phyloP scores from a whole-genome alignment of 345 rosid genomes.

The Odontarrhena argentea region DNA sequence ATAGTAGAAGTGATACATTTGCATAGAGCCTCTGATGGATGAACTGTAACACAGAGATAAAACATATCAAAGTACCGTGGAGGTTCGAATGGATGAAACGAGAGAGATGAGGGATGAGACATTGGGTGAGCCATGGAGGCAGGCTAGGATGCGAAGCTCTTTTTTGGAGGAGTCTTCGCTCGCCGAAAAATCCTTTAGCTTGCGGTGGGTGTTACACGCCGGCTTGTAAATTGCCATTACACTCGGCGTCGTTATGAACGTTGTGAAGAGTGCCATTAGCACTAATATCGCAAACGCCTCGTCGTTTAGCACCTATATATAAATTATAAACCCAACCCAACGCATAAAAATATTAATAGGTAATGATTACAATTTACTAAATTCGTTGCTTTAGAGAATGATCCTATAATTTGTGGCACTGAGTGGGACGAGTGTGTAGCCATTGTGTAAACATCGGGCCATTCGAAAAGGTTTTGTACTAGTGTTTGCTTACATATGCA shows the following conservation, averaged over 20 bases:
- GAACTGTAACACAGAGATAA: background rate
- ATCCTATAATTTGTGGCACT: constrained; percentile 6
- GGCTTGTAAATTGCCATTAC: constrained; percentile 79
- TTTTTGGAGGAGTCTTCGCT: constrained; percentile 43
- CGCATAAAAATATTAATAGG: background rate
- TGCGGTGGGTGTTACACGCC: constrained; percentile 56
- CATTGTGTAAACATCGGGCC: constrained; percentile 19
- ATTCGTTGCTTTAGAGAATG: constrained; percentile 7
- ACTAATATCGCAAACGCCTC: constrained; percentile 76
- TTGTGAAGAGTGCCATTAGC: constrained; percentile 85
- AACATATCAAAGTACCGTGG: constrained; percentile 36
- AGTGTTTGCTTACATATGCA: constrained; percentile 8
- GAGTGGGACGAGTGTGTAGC: constrained; percentile 3
- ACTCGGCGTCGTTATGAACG: constrained; percentile 78
- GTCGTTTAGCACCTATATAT: constrained; percentile 69
- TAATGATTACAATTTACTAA: background rate
- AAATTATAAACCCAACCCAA: constrained; percentile 2
- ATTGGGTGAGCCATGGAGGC: constrained; percentile 67
- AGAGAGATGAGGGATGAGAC: constrained; percentile 65
- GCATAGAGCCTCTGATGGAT: too few relatives aligned
- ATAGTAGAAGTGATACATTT: too few relatives aligned
- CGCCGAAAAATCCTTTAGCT: constrained; percentile 50
- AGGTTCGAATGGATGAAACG: constrained; percentile 64
- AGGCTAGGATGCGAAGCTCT: constrained; percentile 66
- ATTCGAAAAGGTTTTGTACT: background rate